Conservation (phyloP, 108 stramenopile genomes). For the Nitzschia sp. region DNA sequence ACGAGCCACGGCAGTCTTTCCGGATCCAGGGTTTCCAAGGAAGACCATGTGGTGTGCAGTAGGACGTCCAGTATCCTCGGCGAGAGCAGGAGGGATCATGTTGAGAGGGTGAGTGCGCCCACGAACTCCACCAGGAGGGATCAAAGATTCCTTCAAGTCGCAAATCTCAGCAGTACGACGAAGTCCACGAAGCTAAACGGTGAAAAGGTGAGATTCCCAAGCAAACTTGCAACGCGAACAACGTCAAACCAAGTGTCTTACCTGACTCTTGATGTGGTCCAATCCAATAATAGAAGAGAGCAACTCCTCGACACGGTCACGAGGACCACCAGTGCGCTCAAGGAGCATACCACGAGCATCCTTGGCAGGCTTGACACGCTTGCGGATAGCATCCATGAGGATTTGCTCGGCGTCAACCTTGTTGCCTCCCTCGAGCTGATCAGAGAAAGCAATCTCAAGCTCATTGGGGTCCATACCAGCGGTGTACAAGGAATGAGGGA, state of each 20-base stretch:
- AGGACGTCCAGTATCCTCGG: constrained; percentile 61
- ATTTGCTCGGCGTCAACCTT: constrained; percentile 59
- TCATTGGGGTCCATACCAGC: constrained; percentile 89
- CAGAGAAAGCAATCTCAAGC: constrained; percentile 82
- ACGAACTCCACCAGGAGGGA: constrained; percentile 67
- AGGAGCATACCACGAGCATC: constrained; percentile 33
- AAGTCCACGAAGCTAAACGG: constrained; percentile 50
- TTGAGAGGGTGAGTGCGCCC: constrained; percentile 43
- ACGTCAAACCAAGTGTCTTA: constrained; percentile 25
- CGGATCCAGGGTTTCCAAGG: constrained; percentile 93
- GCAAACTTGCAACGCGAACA: neutral
- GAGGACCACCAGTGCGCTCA: constrained; percentile 37
- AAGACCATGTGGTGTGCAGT: constrained; percentile 86
- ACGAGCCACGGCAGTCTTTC: constrained; percentile 95
- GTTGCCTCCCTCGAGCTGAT: constrained; percentile 48
- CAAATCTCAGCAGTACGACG: constrained; percentile 85
- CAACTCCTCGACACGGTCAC: constrained; percentile 86
- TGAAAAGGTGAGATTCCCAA: no score
- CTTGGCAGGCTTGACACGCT: constrained; percentile 36
- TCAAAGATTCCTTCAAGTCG: constrained; percentile 76
- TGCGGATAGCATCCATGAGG: constrained; percentile 71
- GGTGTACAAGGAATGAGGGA: constrained; percentile 82
- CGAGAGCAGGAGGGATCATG: constrained; percentile 30
- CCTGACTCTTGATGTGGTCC: constrained; percentile 89
- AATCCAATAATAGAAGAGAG: constrained; percentile 80